These are phyloP conservation scores for Backusella tarrabulga DNA, from an alignment of 192 early-diverging fungal genomes.

Conservation along the genomic window DNA sequence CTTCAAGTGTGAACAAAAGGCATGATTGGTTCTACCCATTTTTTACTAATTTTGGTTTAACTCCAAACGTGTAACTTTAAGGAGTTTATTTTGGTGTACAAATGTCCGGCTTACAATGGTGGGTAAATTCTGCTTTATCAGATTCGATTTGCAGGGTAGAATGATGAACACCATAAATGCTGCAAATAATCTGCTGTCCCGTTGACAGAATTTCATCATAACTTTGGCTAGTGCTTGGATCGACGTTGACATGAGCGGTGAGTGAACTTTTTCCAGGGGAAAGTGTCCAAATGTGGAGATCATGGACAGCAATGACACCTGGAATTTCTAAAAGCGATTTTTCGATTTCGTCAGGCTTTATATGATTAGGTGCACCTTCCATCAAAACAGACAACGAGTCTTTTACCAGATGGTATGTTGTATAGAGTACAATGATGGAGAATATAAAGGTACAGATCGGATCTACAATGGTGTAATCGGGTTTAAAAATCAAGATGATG, in stretches of 20 bases:
- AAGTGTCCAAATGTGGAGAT: slow-evolving; percentile 57
- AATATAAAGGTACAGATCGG: slow-evolving; percentile 84
- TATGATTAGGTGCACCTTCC: slow-evolving; percentile 61
- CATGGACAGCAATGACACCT: slow-evolving; percentile 52
- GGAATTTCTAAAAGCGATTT: slow-evolving; percentile 40
- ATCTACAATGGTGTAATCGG: slow-evolving; percentile 62
- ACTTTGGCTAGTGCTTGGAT: slow-evolving; percentile 21
- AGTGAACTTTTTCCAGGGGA: slow-evolving; percentile 50
- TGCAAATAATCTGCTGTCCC: slow-evolving; percentile 50
- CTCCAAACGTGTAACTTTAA: background rate
- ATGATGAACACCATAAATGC: slow-evolving; percentile 53
- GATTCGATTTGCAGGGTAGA: slow-evolving; percentile 55
- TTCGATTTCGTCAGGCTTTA: slow-evolving; percentile 50
- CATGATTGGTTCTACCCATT: background rate
- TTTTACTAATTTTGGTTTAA: slow-evolving; percentile 5
- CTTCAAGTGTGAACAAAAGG: background rate
- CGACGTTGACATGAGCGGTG: slow-evolving; percentile 28
- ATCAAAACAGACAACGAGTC: slow-evolving; percentile 68
- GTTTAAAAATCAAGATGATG: slow-evolving; percentile 60
- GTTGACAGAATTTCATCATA: slow-evolving; percentile 49
- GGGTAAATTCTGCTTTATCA: slow-evolving; percentile 37
- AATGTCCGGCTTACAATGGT: slow-evolving; percentile 49
- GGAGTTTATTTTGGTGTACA: slow-evolving; percentile 28
- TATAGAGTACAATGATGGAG: slow-evolving; percentile 69
- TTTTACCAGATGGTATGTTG: slow-evolving; percentile 66